Conservation (phyloP, 192 early-diverging fungal species). For the Endogone sp. region DNA sequence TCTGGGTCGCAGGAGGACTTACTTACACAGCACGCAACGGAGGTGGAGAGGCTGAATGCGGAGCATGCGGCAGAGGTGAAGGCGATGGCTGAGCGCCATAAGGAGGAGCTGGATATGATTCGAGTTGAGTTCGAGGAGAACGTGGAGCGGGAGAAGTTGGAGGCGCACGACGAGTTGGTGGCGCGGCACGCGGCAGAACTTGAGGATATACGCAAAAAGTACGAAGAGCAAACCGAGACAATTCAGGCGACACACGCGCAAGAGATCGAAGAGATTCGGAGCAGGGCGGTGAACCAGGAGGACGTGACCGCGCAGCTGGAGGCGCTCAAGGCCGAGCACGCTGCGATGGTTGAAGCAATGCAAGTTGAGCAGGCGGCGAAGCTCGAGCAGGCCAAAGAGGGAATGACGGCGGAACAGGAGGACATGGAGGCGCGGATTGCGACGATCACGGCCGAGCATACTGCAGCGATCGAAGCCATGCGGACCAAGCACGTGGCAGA, state of each 20-base stretch:
- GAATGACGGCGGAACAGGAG: conserved; percentile 22
- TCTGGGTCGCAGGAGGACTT: no score
- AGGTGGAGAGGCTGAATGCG: conserved; percentile 22
- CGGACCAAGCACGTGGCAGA: conserved; percentile 20
- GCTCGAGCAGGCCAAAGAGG: conserved; percentile 29
- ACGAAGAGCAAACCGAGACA: background rate
- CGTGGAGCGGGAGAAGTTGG: conserved; percentile 25
- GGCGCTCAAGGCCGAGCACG: conserved; percentile 1
- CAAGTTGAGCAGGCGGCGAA: conserved; percentile 16
- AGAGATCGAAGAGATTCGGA: conserved; percentile 5
- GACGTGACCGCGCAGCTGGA: background rate
- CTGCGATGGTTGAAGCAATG: conserved; percentile 19
- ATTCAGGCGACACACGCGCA: no score
- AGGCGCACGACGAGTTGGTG: conserved; percentile 30
- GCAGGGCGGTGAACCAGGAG: conserved; percentile 8
- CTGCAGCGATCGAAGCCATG: conserved; percentile 24
- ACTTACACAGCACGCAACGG: no score
- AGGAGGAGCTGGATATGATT: conserved; percentile 26
- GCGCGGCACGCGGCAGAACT: conserved; percentile 32
- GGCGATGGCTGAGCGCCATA: conserved; percentile 20
- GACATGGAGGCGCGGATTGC: conserved; percentile 7
- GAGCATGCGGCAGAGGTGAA: conserved; percentile 25
- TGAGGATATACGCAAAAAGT: conserved; percentile 25
- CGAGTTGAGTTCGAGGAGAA: conserved; percentile 16
- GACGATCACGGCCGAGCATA: conserved; percentile 22